These are phyloP conservation scores for Firmiana major DNA, from an alignment of 345 rosid species.

Conservation along the genomic window DNA sequence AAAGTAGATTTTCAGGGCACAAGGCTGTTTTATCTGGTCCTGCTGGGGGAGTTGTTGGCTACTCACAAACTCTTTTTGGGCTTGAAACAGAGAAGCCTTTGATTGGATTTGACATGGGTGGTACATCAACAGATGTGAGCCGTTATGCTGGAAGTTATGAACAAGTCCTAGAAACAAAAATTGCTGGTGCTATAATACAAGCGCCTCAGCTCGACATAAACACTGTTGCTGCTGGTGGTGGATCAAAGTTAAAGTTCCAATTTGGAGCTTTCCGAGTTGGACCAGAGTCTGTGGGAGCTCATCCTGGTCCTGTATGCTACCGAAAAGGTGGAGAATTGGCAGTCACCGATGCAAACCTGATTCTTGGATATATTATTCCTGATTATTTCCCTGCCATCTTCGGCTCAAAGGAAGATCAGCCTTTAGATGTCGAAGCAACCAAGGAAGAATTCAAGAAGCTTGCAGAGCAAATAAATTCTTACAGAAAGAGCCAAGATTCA, in stretches of 20 bases:
- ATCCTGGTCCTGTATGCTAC: slow-evolving; percentile 96
- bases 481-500: slow-evolving; percentile 75
- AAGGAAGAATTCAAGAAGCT: slow-evolving; percentile 76
- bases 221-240: slow-evolving; percentile 99
- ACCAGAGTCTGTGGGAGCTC: slow-evolving; percentile 93
- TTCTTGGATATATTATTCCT: slow-evolving; percentile 88
- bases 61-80: slow-evolving; percentile 84
- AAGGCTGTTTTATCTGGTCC: slow-evolving; percentile 98
- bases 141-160: slow-evolving; percentile 96
- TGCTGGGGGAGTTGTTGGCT: slow-evolving; percentile 99
- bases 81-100: slow-evolving; percentile 90
- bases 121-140: slow-evolving; percentile 93
- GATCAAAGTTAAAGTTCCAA: slow-evolving; percentile 84
- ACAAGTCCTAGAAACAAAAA: slow-evolving; percentile 97
- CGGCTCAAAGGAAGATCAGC: slow-evolving; percentile 81
- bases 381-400: slow-evolving; percentile 93
- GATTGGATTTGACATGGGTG: slow-evolving; percentile 99
- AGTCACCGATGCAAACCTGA: slow-evolving; percentile 89
- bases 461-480: slow-evolving; percentile 66
- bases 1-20: slow-evolving; percentile 89
- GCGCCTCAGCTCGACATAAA: slow-evolving; percentile 98
- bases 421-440: slow-evolving; percentile 67
- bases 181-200: slow-evolving; percentile 92
- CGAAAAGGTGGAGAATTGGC: slow-evolving; percentile 92
- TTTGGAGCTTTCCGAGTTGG: slow-evolving; percentile 94